Evolutionary conservation across 1,284 basidiomycete genomes (phyloP), one percentile per base, ranked within the genome.

Genomic region (Tilletiopsis washingtonensis): DNA sequence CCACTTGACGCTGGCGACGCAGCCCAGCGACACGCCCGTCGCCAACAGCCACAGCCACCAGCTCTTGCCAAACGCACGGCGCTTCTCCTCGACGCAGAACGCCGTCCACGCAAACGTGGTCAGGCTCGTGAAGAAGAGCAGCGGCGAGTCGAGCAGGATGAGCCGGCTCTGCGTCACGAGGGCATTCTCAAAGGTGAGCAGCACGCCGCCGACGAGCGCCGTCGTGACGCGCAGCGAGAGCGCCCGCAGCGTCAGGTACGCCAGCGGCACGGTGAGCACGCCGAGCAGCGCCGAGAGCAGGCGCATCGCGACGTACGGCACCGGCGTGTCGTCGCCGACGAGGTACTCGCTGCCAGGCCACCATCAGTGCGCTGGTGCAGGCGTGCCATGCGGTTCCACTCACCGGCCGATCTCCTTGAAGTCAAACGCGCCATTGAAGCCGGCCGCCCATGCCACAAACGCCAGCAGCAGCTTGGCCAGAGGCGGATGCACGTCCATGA

Each of bases 371-470:
- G n/a, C n/a, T n/a, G n/a, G n/a, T n/a, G n/a, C n/a, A n/a, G n/a
- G n/a, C n/a, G n/a, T n/a, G n/a, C n/a, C n/a, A n/a, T n/a, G n/a
- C n/a, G n/a, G n/a, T n/a, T n/a, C 7, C 20, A 79, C 86, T 59
- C 68, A 89, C 88, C 88, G 90, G 76, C 84, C 90, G 62, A 98
- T 97, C 56, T 94, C 89, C 74, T 91, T 88, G 75, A 98, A 99
- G 74, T 96, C 90, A 73, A 96, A 96, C 42, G 86, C 78, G 2
- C 93, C 94, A 60, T 93, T 80, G 67, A 88, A 98, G n/a, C 94
- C 88, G 45, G 82, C 86, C 4, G 94, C 54, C 70, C 86, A 93
- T 0, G 82, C 91, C 5, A 87, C 86, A 23, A 94, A 78, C 0
- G 93, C 93, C 66, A 98, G 91, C 51, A 98, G 78, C 20, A 99